Conservation (phyloP, 306 rosid species). For the Erythrophleum fordii region DNA sequence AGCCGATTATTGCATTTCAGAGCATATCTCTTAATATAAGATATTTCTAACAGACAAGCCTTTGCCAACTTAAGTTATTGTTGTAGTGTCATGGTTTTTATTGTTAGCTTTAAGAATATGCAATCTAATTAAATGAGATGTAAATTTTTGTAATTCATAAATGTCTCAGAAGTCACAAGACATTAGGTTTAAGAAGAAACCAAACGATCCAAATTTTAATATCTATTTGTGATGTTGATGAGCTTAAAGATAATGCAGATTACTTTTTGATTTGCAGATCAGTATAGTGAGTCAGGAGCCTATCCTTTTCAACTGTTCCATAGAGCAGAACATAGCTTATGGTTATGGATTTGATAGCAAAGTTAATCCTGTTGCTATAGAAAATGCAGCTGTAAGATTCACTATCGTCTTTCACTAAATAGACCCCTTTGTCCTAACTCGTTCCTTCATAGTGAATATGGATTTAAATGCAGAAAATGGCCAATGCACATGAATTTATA, state of each 20-base stretch:
- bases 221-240: constrained; percentile 26
- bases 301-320: constrained; percentile 74
- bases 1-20: constrained; percentile 2
- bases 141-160: constrained; percentile 20
- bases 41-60: neutral
- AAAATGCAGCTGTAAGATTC: constrained; percentile 71
- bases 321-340: constrained; percentile 84
- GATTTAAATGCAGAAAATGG: constrained; percentile 70
- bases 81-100: constrained; percentile 7
- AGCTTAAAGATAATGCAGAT: constrained; percentile 22
- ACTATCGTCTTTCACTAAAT: neutral
- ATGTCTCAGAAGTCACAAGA: neutral
- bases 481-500: constrained; percentile 71
- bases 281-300: constrained; percentile 91
- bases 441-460: constrained; percentile 21
- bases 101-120: neutral
- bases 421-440: constrained; percentile 18
- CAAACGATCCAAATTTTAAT: constrained; percentile 19
- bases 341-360: constrained; percentile 81
- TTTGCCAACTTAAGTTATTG: neutral
- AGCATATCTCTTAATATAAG: neutral
- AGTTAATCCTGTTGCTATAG: constrained; percentile 52
- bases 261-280: constrained; percentile 53
- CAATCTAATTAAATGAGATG: constrained; percentile 1
- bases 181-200: constrained; percentile 17